Evolutionary conservation across 169 alveolate species (phyloP), one percentile per base, ranked within the genome.

Genomic region (Plasmodium vivax): DNA sequence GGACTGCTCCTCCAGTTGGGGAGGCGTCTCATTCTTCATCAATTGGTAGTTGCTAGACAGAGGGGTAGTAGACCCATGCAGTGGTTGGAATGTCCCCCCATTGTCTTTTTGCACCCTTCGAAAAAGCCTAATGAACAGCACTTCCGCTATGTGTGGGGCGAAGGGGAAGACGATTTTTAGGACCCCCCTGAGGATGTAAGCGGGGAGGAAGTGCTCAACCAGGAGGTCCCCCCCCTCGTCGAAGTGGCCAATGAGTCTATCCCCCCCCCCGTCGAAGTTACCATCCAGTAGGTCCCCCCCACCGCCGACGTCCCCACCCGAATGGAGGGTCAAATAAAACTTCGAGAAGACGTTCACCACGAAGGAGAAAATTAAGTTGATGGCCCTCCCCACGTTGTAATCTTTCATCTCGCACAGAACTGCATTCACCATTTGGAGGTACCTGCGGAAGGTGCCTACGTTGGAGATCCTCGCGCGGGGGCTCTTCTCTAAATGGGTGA

Each of bases 71-170:
- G 16, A 43, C 7, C 16, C 19, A 41, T 71, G 41, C 7, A 16
- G n/a, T 12, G 14, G 8, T 36, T 19, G 27, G 16, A 16, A 16
- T 8, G 5, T 8, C 2, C 16, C 45, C 5, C 32, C 27, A 5
- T 6, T 82, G n/a, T 82, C 16, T 5, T 16, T 32, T 34, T 85
- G 32, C 23, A 75, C 23, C 80, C 34, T 85, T 19, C 7, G 41
- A 45, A 47, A 75, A 41, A 85, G 54, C 27, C 80, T 84, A 30
- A 74, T 51, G 30, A 14, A 85, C 9, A 85, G 58, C 3, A 85
- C 36, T 75, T 85, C 93, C 7, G 87, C 27, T 74, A 85, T 85
- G 16, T 85, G 93, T 51, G 93, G 93, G 27, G 75, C 80, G 30
- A 85, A 85, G 27, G 93, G 93, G 27, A 47, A 85, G 2, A 85